Conservation (phyloP, 1,139 yeast genomes). For the Magnusiomyces fungicola region DNA sequence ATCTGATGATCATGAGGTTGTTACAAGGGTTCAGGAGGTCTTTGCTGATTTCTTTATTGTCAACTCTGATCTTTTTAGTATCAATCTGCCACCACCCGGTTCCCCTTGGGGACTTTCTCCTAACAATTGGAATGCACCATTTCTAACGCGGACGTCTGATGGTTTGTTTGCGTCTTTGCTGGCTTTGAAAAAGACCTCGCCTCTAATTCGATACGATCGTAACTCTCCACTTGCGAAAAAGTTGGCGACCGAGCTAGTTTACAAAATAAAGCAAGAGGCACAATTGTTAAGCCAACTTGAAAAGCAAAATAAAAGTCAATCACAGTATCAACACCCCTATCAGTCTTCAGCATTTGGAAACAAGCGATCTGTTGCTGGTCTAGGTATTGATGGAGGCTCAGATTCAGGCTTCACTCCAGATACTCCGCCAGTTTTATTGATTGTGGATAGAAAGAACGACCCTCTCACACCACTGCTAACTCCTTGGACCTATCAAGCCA, state of each 20-base stretch:
- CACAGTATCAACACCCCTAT: background rate
- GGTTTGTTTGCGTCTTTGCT: slow-evolving; percentile 59
- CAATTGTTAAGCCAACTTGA: slow-evolving; percentile 42
- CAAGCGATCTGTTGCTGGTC: background rate
- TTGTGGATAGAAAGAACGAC: slow-evolving; percentile 79
- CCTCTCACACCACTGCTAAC: slow-evolving; percentile 85
- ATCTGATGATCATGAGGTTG: slow-evolving; percentile 78
- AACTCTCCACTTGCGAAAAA: slow-evolving; percentile 56
- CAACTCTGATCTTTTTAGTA: slow-evolving; percentile 58
- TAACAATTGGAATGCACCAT: slow-evolving; percentile 41
- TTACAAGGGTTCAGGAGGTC: slow-evolving; percentile 67
- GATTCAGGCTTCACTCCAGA: slow-evolving; percentile 50
- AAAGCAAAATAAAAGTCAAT: background rate
- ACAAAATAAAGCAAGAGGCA: slow-evolving; percentile 32
- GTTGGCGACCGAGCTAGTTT: slow-evolving; percentile 57
- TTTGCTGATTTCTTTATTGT: slow-evolving; percentile 77
- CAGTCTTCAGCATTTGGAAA: background rate
- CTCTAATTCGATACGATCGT: slow-evolving; percentile 67
- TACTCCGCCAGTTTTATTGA: slow-evolving; percentile 64
- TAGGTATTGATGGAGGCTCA: background rate
- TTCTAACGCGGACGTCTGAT: slow-evolving; percentile 44
- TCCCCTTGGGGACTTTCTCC: slow-evolving; percentile 20
- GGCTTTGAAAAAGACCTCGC: slow-evolving; percentile 55
- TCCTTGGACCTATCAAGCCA: slow-evolving; percentile 98
- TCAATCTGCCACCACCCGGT: slow-evolving; percentile 32